Evolutionary conservation across 2,329 filamentous ascomycete species (phyloP).

Genomic region (Akanthomyces dipterigenus): DNA sequence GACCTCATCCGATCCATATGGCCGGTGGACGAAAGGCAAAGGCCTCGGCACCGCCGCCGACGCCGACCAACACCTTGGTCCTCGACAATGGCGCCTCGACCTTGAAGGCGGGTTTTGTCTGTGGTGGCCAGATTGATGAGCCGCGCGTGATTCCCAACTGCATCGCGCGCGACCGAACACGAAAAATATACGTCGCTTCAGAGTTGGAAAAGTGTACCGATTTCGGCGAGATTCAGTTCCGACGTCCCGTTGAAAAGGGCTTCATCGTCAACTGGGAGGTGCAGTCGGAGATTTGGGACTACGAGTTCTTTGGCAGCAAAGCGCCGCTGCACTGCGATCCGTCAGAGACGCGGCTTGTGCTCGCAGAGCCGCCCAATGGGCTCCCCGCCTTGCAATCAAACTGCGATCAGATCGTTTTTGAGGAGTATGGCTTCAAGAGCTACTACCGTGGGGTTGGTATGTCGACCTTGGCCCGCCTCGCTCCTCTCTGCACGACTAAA

Average conservation of each 20-base stretch:
- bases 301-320: slow-evolving; percentile 68
- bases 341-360: slow-evolving; percentile 70
- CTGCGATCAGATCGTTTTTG: slow-evolving; percentile 94
- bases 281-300: slow-evolving; percentile 92
- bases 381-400: slow-evolving; percentile 77
- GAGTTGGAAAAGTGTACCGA: slow-evolving; percentile 76
- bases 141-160: slow-evolving; percentile 80
- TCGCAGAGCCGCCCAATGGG: slow-evolving; percentile 81
- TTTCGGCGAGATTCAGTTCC: slow-evolving; percentile 81
- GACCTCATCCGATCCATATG: slow-evolving; percentile 23
- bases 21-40: slow-evolving; percentile 47
- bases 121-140: slow-evolving; percentile 36
- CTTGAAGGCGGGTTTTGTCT: slow-evolving; percentile 80
- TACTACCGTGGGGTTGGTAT: slow-evolving; percentile 71
- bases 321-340: slow-evolving; percentile 67
- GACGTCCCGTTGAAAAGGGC: slow-evolving; percentile 87
- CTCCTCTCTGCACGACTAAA: not conserved
- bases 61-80: slow-evolving; percentile 66
- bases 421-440: slow-evolving; percentile 88
- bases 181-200: slow-evolving; percentile 70
- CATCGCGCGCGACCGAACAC: slow-evolving; percentile 74
- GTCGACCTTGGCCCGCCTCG: not conserved
- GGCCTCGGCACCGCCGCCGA: slow-evolving; percentile 36
- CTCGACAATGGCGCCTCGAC: slow-evolving; percentile 91
- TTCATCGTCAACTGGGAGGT: slow-evolving; percentile 96